Base-by-base conservation (phyloP, 31 red algal genomes). In the Odonthalia washingtoniensis region DNA sequence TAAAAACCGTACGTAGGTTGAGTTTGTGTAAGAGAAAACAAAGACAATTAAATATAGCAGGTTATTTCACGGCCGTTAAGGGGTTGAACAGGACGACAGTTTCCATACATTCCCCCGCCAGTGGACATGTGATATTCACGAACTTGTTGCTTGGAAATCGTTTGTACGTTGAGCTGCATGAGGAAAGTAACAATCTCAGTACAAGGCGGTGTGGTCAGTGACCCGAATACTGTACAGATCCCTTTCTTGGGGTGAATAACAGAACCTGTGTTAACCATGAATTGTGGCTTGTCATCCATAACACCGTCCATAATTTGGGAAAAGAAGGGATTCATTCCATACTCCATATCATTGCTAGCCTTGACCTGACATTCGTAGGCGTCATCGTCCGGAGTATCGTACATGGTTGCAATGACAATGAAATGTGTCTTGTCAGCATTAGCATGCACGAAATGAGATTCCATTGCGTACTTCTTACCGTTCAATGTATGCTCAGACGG, bases 161-260 rank as follows among this genome's bases (percentile, higher is more conserved):
- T n/a, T n/a, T n/a, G n/a, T n/a, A n/a, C n/a, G n/a, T n/a, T n/a
- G n/a, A n/a, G n/a, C n/a, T n/a, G n/a, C n/a, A n/a, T n/a, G n/a
- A n/a, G n/a, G n/a, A n/a, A n/a, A n/a, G n/a, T n/a, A n/a, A n/a
- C n/a, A n/a, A n/a, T n/a, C n/a, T n/a, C n/a, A n/a, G n/a, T n/a
- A n/a, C n/a, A n/a, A n/a, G n/a, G n/a, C n/a, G n/a, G n/a, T 18
- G 92, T 95, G 27, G 92, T 95, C 39, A 95, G 67, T 37, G 77
- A 83, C 5, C 92, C 92, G 28, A 46, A 73, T 44, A 86, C 89
- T n/a, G 80, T 53, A 76, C 92, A 89, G 32, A 72, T 90, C 0
- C 92, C 87, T 61, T 82, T 86, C 65, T 40, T 49, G 45, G 73
- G 77, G 36, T 87, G 40, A 28, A 87, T 67, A 43, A 90, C 46